Percentiles rank a stretch among this genome's conserved stretches.
Conservation (phyloP, 768 basidiomycete genomes). For the Hebeloma cylindrosporum region DNA sequence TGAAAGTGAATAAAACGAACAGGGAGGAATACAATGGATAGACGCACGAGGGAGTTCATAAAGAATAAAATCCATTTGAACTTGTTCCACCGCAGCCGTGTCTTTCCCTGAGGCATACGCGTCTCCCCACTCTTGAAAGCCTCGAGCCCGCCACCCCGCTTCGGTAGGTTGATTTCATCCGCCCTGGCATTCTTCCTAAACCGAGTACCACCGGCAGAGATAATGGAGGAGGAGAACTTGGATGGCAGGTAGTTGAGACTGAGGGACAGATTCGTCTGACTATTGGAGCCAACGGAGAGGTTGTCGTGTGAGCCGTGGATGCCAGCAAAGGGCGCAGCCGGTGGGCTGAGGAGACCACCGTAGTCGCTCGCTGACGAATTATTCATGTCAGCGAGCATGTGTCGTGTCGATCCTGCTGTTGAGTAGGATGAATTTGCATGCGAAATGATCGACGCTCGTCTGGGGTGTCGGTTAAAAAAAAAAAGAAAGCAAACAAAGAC, state of each 20-base stretch:
- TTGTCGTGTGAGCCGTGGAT: slow-evolving; percentile 16
- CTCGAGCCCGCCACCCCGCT: slow-evolving; percentile 68
- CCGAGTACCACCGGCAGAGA: slow-evolving; percentile 38
- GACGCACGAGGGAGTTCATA: slow-evolving; percentile 51
- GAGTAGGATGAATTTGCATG: slow-evolving; percentile 43
- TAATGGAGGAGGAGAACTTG: slow-evolving; percentile 60
- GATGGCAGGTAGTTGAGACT: slow-evolving; percentile 75
- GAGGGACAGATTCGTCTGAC: slow-evolving; percentile 55
- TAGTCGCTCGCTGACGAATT: slow-evolving; percentile 23
- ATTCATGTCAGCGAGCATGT: slow-evolving; percentile 39
- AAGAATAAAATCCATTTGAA: slow-evolving; percentile 82
- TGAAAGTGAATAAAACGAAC: background rate
- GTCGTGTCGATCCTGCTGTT: slow-evolving; percentile 45
- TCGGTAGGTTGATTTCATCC: slow-evolving; percentile 43
- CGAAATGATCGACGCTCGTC: slow-evolving; percentile 36
- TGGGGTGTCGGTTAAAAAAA: slow-evolving; percentile 22
- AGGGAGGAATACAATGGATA: slow-evolving; percentile 3
- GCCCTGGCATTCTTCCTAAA: slow-evolving; percentile 22
- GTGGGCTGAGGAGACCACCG: slow-evolving; percentile 39
- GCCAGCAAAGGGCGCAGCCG: slow-evolving; percentile 37
- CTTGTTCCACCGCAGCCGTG: slow-evolving; percentile 67
- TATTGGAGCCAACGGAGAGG: slow-evolving; percentile 29
- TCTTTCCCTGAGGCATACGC: slow-evolving; percentile 45
- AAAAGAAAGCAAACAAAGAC: background rate
- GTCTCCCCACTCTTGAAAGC: slow-evolving; percentile 54